Evolutionary conservation across 495 filamentous ascomycete genomes (phyloP).

Genomic region (Thozetella sp.): DNA sequence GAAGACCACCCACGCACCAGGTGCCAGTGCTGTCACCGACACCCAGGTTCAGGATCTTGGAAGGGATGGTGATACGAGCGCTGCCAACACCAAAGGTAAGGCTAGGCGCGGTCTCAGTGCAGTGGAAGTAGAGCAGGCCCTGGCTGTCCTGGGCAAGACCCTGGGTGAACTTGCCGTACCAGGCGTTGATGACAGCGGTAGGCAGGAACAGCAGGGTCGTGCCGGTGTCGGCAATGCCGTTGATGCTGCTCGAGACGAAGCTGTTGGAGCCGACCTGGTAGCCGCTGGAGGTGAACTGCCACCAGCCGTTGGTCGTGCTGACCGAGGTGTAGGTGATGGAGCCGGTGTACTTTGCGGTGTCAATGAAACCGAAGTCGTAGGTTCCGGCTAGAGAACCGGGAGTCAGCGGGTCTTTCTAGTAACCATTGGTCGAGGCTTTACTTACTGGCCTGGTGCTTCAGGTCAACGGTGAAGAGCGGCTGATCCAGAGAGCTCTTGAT

Average conservation of each 20-base stretch:
- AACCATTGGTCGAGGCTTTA: slow-evolving; percentile 6
- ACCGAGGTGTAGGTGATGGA: slow-evolving; percentile 55
- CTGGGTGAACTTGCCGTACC: slow-evolving; percentile 58
- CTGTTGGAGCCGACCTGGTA: slow-evolving; percentile 50
- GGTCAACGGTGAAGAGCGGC: slow-evolving; percentile 71
- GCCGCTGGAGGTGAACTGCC: slow-evolving; percentile 63
- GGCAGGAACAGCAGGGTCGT: slow-evolving; percentile 68
- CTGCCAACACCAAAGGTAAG: slow-evolving; percentile 63
- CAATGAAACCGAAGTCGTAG: slow-evolving; percentile 71
- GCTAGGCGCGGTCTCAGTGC: slow-evolving; percentile 60
- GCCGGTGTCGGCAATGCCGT: slow-evolving; percentile 61
- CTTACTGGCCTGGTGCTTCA: slow-evolving; percentile 61
- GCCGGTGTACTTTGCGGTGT: slow-evolving; percentile 57
- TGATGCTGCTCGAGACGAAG: not conserved
- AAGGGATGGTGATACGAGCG: slow-evolving; percentile 53
- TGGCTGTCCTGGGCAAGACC: slow-evolving; percentile 40
- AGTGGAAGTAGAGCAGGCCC: slow-evolving; percentile 72
- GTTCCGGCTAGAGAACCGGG: slow-evolving; percentile 44
- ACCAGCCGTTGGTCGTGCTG: slow-evolving; percentile 63
- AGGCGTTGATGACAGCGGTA: slow-evolving; percentile 51
- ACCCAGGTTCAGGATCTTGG: slow-evolving; percentile 58
- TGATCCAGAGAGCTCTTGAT: slow-evolving; percentile 58
- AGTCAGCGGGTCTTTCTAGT: not conserved
- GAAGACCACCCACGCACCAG: slow-evolving; percentile 65
- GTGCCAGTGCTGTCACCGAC: slow-evolving; percentile 27